Conservation (phyloP, 2,329 filamentous ascomycete genomes). For the Penicillium sp. region DNA sequence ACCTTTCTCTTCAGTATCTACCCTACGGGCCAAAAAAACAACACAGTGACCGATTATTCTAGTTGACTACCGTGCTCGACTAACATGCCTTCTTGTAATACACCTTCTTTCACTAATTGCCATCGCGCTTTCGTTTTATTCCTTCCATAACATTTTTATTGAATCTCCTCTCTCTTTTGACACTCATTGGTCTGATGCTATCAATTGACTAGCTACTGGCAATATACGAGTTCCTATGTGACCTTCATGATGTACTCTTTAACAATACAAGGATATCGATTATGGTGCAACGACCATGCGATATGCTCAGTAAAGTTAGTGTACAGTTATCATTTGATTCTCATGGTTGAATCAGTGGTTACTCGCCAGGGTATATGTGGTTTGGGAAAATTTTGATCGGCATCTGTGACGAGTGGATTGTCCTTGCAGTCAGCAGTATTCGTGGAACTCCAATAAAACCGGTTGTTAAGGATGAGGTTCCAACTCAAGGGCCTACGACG, state of each 20-base stretch:
- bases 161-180: neutral
- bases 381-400: too few relatives aligned
- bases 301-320: slow-evolving; percentile 9
- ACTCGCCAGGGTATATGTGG: too few relatives aligned
- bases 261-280: neutral
- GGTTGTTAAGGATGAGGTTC: too few relatives aligned
- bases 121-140: neutral
- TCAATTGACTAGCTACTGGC: neutral
- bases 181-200: neutral
- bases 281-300: neutral
- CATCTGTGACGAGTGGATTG: too few relatives aligned
- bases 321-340: too few relatives aligned
- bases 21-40: neutral
- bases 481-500: too few relatives aligned
- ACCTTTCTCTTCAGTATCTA: neutral
- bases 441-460: too few relatives aligned
- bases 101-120: neutral
- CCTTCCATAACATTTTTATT: neutral
- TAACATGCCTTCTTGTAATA: neutral
- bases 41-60: neutral
- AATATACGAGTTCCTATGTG: neutral
- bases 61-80: neutral
- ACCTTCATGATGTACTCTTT: neutral
- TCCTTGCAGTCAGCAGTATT: too few relatives aligned
- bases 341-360: too few relatives aligned